Base-by-base conservation (phyloP, 2,329 filamentous ascomycete species). In the Aureobasidium uvarum region DNA sequence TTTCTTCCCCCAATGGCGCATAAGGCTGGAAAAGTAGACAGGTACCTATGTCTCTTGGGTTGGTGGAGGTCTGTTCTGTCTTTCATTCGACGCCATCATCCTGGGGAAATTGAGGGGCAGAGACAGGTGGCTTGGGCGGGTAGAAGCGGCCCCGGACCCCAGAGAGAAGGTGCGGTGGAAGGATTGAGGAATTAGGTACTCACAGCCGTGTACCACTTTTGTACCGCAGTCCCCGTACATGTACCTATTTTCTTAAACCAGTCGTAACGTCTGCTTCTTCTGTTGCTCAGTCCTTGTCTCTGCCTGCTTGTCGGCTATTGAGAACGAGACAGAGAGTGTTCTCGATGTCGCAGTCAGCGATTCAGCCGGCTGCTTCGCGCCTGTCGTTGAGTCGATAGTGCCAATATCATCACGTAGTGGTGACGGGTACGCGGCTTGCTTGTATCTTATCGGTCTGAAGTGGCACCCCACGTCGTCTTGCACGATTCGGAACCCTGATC, bases 91-190 rank as follows among this genome's bases (percentile, higher is more conserved):
- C 54, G 54, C 54, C 54, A 45, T 45, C 39, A 33, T 62, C 48
- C 28, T 52, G 48, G 59, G 59, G 59, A 51, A 62, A 41, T 62
- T n/a, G 59, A 62, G 43, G 43, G 38, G 48, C 25, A 43, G 46
- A 20, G 20, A 33, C 33, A 52, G 20, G 43, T 31, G 59, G 41
- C 55, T 45, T 46, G 41, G 28, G 43, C 56, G 56, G 56, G n/a
- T 46, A 38, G 56, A 48, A 46, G 56, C 56, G 56, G 41, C 56
- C 56, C 56, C 55, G 16, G 55, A 59, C 55, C 20, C 41, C 36
- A 60, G 43, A 28, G 25, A 28, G 31, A 18, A 14, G 28, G 25
- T 20, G 39, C 11, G 16, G 55, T 16, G 36, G 36, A 58, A 20
- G 25, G 18, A 45, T 39, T 6, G 36, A 41, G 36, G 23, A 55